Percentiles rank a stretch among this genome's conserved stretches.
These are phyloP conservation scores for Rhizopogon vinicolor DNA, from an alignment of 768 basidiomycete genomes.

Conservation along the genomic window DNA sequence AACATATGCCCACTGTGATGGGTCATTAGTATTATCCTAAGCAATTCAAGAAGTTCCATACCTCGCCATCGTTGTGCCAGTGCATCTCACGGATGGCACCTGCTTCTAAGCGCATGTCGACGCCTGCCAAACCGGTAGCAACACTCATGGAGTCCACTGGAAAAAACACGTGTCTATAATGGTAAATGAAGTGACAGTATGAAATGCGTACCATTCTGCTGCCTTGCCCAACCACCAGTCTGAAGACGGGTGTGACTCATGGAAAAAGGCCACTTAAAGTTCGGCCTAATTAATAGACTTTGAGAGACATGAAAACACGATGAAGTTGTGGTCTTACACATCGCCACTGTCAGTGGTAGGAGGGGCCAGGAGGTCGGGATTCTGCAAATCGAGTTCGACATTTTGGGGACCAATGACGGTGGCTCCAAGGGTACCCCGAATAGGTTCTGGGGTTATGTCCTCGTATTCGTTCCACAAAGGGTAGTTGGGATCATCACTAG, in stretches of 20 bases:
- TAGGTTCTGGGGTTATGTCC: slow-evolving; percentile 32
- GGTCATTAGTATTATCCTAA: background rate
- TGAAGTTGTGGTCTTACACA: slow-evolving; percentile 28
- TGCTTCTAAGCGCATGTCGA: slow-evolving; percentile 37
- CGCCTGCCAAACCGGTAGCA: slow-evolving; percentile 34
- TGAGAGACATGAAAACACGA: background rate
- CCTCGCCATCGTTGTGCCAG: slow-evolving; percentile 37
- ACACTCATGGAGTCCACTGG: slow-evolving; percentile 36
- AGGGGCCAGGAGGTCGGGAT: slow-evolving; percentile 53
- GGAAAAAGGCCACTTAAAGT: slow-evolving; percentile 63
- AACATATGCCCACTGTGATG: slow-evolving; percentile 47
- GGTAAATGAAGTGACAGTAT: background rate
- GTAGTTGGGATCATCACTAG: slow-evolving; percentile 42
- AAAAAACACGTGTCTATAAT: slow-evolving; percentile 15
- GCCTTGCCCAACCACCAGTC: slow-evolving; percentile 63
- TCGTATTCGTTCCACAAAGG: slow-evolving; percentile 33
- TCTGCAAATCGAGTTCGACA: slow-evolving; percentile 47
- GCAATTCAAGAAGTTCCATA: background rate
- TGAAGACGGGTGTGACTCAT: slow-evolving; percentile 57
- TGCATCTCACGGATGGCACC: slow-evolving; percentile 43
- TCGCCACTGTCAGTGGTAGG: slow-evolving; percentile 58
- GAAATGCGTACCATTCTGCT: slow-evolving; percentile 45
- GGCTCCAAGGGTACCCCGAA: slow-evolving; percentile 41
- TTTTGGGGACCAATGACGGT: slow-evolving; percentile 56
- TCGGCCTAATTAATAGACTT: slow-evolving; percentile 22